Evolutionary conservation across 768 basidiomycete genomes (phyloP), one percentile per base, ranked within the genome.

Genomic region (Termitomyces sp.): DNA sequence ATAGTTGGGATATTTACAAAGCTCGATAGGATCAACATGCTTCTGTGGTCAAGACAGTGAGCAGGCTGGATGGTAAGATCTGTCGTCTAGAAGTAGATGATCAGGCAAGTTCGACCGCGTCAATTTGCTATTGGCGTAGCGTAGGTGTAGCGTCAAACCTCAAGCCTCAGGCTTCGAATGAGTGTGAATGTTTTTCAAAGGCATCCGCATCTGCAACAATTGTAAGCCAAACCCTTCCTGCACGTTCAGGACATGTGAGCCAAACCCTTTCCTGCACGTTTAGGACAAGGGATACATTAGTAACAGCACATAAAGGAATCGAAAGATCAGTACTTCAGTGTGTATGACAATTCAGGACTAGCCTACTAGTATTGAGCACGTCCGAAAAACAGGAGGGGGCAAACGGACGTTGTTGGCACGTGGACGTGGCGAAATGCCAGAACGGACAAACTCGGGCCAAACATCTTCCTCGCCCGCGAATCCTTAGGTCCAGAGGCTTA

Each of bases 391-490:
- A n/a, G n/a, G n/a, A 18, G 27, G 14, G 20, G 6, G 26, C n/a
- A n/a, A n/a, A n/a, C n/a, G n/a, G n/a, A n/a, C n/a, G n/a, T n/a
- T 24, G 14, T 26, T 20, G 47, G 58, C 64, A 65, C 64, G 64
- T 64, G 63, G 42, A 40, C 50, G 49, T 34, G 56, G 27, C 14
- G 22, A 33, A 49, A 24, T 33, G 0, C 7, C 4, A 42, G 40
- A 40, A 53, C 76, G 76, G 75, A 75, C 68, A 71, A 76, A 74
- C 62, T 70, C 75, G 76, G 75, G 65, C 69, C 64, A 65, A 64
- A 65, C 59, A 67, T 63, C 57, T 57, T 55, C 62, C 43, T 60
- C 57, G 58, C 52, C 48, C 53, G 56, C 55, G 54, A 49, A 39
- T 49, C 40, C 43, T 22, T 46, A 52, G 48, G 60, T 55, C 53